A percentile compares a stretch with the other conserved stretches of the same genome.
phyloP scores from a whole-genome alignment of 495 filamentous ascomycete genomes.

The Jackrogersella minutella region DNA sequence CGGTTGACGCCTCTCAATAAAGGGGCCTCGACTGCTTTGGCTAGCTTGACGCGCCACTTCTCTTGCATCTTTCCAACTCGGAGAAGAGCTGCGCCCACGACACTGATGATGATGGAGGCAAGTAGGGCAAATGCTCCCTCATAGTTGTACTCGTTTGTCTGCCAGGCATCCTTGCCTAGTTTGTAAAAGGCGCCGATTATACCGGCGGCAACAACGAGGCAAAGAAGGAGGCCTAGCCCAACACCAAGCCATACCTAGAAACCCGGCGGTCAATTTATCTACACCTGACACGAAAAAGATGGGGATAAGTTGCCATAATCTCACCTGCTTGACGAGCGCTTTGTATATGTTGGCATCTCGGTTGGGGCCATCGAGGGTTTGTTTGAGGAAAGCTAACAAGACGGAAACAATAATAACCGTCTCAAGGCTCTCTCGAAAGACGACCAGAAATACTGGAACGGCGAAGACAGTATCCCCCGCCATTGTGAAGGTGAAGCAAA shows the following conservation, averaged over 20 bases:
- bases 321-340: conserved; percentile 74
- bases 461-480: conserved; percentile 65
- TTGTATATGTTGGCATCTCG: conserved; percentile 67
- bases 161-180: conserved; percentile 70
- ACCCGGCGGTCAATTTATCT: conserved; percentile 14
- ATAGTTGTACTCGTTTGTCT: conserved; percentile 73
- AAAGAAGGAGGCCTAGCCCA: conserved; percentile 68
- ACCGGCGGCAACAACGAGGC: conserved; percentile 71
- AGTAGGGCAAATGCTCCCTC: conserved; percentile 78
- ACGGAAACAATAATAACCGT: conserved; percentile 83
- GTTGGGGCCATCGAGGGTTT: conserved; percentile 69
- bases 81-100: conserved; percentile 79
- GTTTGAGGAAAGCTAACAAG: conserved; percentile 81
- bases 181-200: conserved; percentile 85
- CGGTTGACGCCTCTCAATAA: conserved; percentile 44
- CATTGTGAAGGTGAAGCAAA: conserved; percentile 43
- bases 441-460: conserved; percentile 83
- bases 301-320: neutral
- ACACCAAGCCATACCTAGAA: conserved; percentile 76
- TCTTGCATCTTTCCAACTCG: conserved; percentile 86
- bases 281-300: neutral
- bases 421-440: conserved; percentile 85
- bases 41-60: conserved; percentile 85
- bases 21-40: conserved; percentile 66
- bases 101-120: conserved; percentile 77